Conservation (phyloP, 2,329 filamentous ascomycete species). For the Trichoderma pleuroti region DNA sequence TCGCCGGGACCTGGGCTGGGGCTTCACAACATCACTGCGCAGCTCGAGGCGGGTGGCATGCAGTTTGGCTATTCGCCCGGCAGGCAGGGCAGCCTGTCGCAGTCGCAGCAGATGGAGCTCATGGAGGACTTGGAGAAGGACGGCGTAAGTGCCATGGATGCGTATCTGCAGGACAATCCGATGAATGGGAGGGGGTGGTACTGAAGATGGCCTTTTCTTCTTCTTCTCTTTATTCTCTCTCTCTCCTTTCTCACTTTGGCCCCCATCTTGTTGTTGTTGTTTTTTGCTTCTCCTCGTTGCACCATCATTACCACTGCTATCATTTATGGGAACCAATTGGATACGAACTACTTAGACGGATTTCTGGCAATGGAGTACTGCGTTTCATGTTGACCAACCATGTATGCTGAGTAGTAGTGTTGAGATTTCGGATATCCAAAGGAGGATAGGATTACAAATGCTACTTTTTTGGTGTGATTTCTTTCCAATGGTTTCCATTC, state of each 20-base stretch:
- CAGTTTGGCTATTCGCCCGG: conserved; percentile 40
- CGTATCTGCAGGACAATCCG: conserved; percentile 47
- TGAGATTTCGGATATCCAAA: background rate
- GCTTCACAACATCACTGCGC: conserved; percentile 31
- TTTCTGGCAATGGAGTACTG: conserved; percentile 8
- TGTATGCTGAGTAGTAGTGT: background rate
- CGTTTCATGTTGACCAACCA: background rate
- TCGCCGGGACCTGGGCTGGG: conserved; percentile 31
- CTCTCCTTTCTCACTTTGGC: background rate
- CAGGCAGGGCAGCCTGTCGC: conserved; percentile 67
- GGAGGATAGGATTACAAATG: background rate
- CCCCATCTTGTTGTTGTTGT: background rate
- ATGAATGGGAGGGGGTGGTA: conserved; percentile 36
- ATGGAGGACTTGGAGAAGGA: conserved; percentile 76
- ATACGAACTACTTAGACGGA: conserved; percentile 12
- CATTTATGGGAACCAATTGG: background rate
- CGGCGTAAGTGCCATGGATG: conserved; percentile 59
- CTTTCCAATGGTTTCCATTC: background rate
- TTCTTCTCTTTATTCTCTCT: background rate
- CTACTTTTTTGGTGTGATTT: background rate
- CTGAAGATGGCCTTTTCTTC: background rate
- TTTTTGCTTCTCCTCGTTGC: background rate
- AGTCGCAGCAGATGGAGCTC: conserved; percentile 77
- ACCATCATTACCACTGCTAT: background rate
- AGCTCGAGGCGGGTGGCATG: conserved; percentile 23